Evolutionary conservation across 202 grass and related monocot genomes (phyloP).

Genomic region (Zoysia matrella): DNA sequence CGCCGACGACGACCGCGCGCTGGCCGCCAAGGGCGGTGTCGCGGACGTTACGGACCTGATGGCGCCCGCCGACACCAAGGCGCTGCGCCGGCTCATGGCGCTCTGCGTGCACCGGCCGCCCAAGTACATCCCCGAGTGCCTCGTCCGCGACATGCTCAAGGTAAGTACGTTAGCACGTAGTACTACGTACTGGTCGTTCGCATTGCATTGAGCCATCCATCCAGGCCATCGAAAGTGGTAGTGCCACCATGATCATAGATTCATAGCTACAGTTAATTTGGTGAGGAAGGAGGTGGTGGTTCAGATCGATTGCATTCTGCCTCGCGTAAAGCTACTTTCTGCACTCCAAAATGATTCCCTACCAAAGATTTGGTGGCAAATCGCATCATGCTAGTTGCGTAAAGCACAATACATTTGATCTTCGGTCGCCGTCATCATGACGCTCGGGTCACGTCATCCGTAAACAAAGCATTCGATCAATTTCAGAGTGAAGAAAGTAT

Average conservation of each 20-base stretch:
- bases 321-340: too few relatives aligned
- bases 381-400: constrained; percentile 26
- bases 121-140: constrained; percentile 69
- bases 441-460: not conserved
- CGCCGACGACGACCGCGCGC: constrained; percentile 49
- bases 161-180: constrained; percentile 33
- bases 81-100: constrained; percentile 55
- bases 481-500: too few relatives aligned
- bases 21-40: constrained; percentile 48
- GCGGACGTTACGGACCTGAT: constrained; percentile 53
- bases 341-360: not conserved
- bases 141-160: constrained; percentile 60
- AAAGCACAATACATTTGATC: not conserved
- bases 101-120: constrained; percentile 59
- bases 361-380: constrained; percentile 39
- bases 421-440: not conserved
- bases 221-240: not conserved
- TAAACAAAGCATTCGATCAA: too few relatives aligned
- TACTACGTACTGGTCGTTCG: too few relatives aligned
- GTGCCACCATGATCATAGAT: not conserved
- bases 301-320: not conserved
- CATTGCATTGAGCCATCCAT: too few relatives aligned
- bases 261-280: not conserved
- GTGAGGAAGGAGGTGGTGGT: not conserved
- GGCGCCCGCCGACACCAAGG: constrained; percentile 52